These are phyloP conservation scores for Silene uniflora DNA, from an alignment of 148 eudicot species.

Conservation along the genomic window DNA sequence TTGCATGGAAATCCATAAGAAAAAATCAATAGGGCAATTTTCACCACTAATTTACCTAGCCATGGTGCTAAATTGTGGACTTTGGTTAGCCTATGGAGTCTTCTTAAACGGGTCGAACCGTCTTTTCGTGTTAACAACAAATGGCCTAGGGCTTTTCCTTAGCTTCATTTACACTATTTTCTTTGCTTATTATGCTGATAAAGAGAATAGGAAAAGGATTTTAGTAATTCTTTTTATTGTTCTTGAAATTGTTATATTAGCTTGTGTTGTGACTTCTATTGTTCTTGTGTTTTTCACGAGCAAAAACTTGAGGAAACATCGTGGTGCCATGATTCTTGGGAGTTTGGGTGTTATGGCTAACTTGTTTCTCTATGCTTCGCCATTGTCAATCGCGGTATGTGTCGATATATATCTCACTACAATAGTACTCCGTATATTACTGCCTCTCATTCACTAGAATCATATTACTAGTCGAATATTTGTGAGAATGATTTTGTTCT, in stretches of 20 bases:
- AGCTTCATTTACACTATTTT: conserved; percentile 14
- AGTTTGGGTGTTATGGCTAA: conserved; percentile 18
- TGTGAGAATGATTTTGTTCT: too few relatives aligned
- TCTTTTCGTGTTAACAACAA: conserved; percentile 10
- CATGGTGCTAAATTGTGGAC: conserved; percentile 15
- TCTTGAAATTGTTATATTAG: conserved; percentile 12
- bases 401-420: too few relatives aligned
- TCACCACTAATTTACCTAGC: conserved; percentile 17
- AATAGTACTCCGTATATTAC: too few relatives aligned
- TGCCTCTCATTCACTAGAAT: too few relatives aligned
- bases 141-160: conserved; percentile 7
- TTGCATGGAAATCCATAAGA: conserved; percentile 18
- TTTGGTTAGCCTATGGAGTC: conserved; percentile 19
- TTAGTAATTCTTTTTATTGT: conserved; percentile 2
- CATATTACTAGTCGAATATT: too few relatives aligned
- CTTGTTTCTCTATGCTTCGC: conserved; percentile 17
- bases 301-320: neutral
- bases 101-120: conserved; percentile 4
- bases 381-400: conserved; percentile 18
- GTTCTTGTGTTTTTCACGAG: conserved; percentile 6
- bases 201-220: conserved; percentile 7
- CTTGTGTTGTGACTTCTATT: neutral
- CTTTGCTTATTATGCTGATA: conserved; percentile 16
- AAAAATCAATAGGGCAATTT: conserved; percentile 15
- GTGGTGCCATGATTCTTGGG: conserved; percentile 8